Evolutionary conservation across 176 grass and related monocot species (phyloP), one percentile per base, ranked within the genome.

Genomic region (Cocos nucifera): DNA sequence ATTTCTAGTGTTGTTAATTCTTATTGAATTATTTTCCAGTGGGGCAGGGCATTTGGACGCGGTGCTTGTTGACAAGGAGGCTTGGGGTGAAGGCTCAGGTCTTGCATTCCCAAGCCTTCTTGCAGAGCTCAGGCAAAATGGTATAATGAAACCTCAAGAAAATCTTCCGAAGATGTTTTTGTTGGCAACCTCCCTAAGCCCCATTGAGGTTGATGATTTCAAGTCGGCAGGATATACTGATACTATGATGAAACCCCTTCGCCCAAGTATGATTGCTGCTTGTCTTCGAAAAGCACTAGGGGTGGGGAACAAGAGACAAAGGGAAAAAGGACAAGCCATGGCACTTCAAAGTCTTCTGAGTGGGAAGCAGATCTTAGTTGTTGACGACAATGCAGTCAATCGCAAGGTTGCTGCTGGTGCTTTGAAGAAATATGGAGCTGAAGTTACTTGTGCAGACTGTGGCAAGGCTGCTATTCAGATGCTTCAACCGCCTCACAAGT

Each of bases 371-470:
- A 92, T 92, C 60, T 35, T 92, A 63, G 83, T 86, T 60, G 88
- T 92, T 15, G 88, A 92, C 75, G 88, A 92, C 77, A 86, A 86
- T 86, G 73, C 73, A 25, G 75, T 92, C 25, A 92, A 92, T 63
- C 66, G 70, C 54, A 86, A 75, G 72, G 88, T 92, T 78, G 88
- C 88, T 63, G 72, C 69, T 58, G 73, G 76, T 53, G 80, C 77
- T 75, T 83, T 92, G 83, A 77, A 83, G 51, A 92, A 92, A 64
- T 92, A 75, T 75, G 83, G 88, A 69, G 83, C 88, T 28, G 29
- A 65, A 74, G 79, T 92, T 66, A 92, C 76, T 20, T 86, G 80
- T 61, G 77, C 73, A 10, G 77, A 86, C 19, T 78, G 79, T 51
- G 88, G 88, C 64, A 86, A 81, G 58, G 88, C 77, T 62, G 83